Conservation (phyloP, 164 flowering plant genomes). For the Vitis rupestris region DNA sequence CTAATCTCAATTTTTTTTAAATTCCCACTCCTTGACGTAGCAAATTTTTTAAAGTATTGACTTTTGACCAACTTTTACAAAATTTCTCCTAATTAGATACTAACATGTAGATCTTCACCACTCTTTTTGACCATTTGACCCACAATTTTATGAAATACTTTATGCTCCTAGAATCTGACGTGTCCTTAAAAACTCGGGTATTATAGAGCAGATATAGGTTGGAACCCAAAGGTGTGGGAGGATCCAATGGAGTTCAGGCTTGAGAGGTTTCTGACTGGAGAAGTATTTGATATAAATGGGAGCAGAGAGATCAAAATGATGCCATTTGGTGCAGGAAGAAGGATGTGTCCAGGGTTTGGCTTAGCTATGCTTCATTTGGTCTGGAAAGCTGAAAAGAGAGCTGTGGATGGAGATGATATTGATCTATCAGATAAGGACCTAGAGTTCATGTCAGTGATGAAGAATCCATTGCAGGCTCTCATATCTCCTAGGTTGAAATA, state of each 20-base stretch:
- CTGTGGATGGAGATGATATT: constrained; percentile 29
- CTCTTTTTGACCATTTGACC: too few species aligned
- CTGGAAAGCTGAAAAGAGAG: constrained; percentile 38
- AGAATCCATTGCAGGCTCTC: constrained; percentile 36
- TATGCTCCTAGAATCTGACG: too few species aligned
- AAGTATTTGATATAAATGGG: constrained; percentile 35
- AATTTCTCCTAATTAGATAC: too few species aligned
- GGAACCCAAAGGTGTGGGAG: constrained; percentile 33
- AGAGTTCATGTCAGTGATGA: constrained; percentile 45
- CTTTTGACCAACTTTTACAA: too few species aligned
- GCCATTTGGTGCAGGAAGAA: constrained; percentile 50
- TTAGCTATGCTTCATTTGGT: constrained; percentile 33
- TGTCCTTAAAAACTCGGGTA: too few species aligned
- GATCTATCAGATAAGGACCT: constrained; percentile 39
- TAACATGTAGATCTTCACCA: too few species aligned
- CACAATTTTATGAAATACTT: too few species aligned
- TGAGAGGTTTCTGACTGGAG: constrained; percentile 35
- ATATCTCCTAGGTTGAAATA: too few species aligned
- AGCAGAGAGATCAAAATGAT: constrained; percentile 50
- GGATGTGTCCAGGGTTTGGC: constrained; percentile 30
- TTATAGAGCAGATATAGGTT: constrained; percentile 26
- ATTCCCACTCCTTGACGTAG: too few species aligned
- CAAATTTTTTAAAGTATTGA: too few species aligned
- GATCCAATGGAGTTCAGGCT: constrained; percentile 41
- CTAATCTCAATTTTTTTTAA: too few species aligned